Conservation (phyloP, 2,329 filamentous ascomycete genomes). For the Sporothrix humicola region DNA sequence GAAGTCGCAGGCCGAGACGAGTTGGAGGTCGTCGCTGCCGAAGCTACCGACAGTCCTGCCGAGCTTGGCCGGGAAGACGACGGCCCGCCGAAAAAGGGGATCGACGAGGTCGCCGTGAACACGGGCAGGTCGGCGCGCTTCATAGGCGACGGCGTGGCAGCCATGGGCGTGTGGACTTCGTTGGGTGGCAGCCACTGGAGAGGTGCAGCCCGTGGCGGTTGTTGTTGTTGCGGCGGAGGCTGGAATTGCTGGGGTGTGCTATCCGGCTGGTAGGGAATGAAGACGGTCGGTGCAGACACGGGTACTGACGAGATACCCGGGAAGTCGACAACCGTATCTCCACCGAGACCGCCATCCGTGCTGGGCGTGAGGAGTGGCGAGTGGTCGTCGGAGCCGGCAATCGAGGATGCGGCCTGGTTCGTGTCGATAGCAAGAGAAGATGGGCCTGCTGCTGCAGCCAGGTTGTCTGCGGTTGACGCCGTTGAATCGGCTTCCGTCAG, state of each 20-base stretch:
- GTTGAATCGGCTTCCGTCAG: not conserved
- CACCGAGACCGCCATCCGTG: conserved; percentile 31
- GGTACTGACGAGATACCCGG: not conserved
- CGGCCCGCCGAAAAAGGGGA: conserved; percentile 52
- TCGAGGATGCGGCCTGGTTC: not conserved
- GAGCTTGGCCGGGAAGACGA: conserved; percentile 27
- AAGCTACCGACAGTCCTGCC: conserved; percentile 20
- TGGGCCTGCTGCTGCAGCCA: not conserved
- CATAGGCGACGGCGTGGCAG: conserved; percentile 46
- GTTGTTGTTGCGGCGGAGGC: not conserved
- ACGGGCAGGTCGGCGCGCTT: conserved; percentile 49
- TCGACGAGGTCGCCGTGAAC: conserved; percentile 52
- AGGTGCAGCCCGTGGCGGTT: conserved; percentile 36
- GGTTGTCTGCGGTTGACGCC: not conserved
- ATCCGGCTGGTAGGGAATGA: conserved; percentile 63
- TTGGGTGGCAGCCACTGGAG: conserved; percentile 61
- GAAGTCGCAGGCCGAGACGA: conserved; percentile 23
- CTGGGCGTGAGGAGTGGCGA: conserved; percentile 35
- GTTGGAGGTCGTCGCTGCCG: not conserved
- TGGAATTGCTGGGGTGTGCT: conserved; percentile 46
- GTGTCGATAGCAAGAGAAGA: not conserved
- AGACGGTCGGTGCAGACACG: conserved; percentile 47
- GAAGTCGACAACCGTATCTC: not conserved
- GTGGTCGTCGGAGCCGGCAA: conserved; percentile 37
- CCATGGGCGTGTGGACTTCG: conserved; percentile 37